Evolutionary conservation across 2,329 filamentous ascomycete genomes (phyloP).

Genomic region (Stromatinia cepivora): DNA sequence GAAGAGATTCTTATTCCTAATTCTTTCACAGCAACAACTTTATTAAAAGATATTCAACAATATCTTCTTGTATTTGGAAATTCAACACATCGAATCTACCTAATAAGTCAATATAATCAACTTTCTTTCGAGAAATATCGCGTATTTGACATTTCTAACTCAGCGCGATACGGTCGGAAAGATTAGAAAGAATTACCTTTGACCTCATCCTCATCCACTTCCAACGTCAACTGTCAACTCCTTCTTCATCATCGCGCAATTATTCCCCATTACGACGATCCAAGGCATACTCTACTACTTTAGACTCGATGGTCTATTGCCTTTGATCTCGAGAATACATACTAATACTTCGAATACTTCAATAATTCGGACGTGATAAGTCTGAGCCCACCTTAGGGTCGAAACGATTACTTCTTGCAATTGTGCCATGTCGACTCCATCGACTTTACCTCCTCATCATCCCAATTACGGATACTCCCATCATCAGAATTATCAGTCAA

Average conservation of each 20-base stretch:
- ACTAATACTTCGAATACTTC: background rate
- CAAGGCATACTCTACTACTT: conserved; percentile 5
- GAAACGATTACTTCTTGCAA: conserved; percentile 26
- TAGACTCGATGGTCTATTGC: conserved; percentile 12
- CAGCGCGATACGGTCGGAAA: conserved; percentile 23
- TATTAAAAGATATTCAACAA: background rate
- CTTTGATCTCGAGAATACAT: conserved; percentile 4
- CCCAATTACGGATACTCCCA: conserved; percentile 63
- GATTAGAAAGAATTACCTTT: conserved; percentile 24
- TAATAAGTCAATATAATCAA: background rate
- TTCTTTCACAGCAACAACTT: background rate
- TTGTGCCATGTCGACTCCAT: conserved; percentile 73
- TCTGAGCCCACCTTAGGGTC: conserved; percentile 29
- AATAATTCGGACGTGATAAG: conserved; percentile 18
- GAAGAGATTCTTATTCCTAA: conserved; percentile 6
- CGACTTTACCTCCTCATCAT: conserved; percentile 69
- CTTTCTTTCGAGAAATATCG: conserved; percentile 17
- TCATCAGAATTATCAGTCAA: conserved; percentile 56
- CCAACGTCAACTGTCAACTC: conserved; percentile 22
- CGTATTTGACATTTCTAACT: conserved; percentile 22
- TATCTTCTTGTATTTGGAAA: conserved; percentile 1
- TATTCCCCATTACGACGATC: conserved; percentile 4
- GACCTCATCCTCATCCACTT: conserved; percentile 19
- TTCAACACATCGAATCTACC: background rate
- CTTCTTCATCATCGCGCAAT: conserved; percentile 14